Conservation (phyloP, 176 grass and related monocot species). For the Tillandsia leiboldiana region DNA sequence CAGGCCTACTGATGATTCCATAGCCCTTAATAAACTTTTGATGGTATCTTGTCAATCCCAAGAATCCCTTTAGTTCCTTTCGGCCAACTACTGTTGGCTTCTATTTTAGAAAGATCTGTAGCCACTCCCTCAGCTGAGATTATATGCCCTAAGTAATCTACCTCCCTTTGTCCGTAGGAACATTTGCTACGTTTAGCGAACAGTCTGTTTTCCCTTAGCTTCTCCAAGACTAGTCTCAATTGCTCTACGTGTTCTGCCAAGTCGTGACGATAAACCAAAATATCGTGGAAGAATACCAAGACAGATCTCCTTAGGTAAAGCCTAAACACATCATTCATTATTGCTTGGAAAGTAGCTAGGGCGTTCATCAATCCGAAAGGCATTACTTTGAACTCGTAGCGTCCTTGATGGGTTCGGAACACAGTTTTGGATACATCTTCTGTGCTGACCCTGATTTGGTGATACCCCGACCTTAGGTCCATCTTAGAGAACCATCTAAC, state of each 20-base stretch:
- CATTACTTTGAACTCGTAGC: too few relatives aligned
- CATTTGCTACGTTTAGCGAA: background rate
- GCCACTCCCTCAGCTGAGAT: background rate
- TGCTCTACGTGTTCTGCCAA: background rate
- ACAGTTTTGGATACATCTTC: too few relatives aligned
- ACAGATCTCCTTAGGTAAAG: background rate
- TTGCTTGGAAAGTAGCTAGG: background rate
- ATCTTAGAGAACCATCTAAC: background rate
- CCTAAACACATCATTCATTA: background rate
- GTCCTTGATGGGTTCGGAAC: too few relatives aligned
- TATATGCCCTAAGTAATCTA: background rate
- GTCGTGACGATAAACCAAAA: background rate
- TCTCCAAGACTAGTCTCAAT: background rate
- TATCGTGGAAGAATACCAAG: background rate
- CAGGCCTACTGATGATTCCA: too few relatives aligned
- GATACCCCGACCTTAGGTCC: background rate
- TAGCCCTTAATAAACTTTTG: too few relatives aligned
- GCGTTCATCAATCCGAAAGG: background rate
- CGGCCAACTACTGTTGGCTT: background rate
- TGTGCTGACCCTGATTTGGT: too few relatives aligned
- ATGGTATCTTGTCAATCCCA: too few relatives aligned
- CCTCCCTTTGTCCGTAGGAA: background rate
- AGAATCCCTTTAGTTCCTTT: background rate
- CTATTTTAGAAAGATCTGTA: background rate
- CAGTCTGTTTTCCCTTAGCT: background rate